These are phyloP conservation scores for Cajanus cajan DNA, from an alignment of 306 rosid genomes.

Conservation along the genomic window DNA sequence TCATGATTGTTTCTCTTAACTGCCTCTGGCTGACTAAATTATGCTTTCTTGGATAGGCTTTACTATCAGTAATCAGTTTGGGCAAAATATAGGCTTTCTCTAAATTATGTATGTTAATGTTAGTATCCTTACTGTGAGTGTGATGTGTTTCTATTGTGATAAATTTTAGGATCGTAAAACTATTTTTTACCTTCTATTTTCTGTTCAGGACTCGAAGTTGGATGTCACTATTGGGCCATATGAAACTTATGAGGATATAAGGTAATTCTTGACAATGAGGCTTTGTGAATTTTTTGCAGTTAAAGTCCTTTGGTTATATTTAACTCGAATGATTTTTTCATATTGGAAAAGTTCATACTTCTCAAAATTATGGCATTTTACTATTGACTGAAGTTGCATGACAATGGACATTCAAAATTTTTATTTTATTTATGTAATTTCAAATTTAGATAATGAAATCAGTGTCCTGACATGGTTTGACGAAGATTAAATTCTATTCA, in stretches of 20 bases:
- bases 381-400: neutral
- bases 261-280: constrained; percentile 45
- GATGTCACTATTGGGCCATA: constrained; percentile 96
- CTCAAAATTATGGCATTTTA: constrained; percentile 12
- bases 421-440: constrained; percentile 13
- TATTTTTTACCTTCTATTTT: constrained; percentile 18
- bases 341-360: constrained; percentile 2
- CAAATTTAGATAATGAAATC: constrained; percentile 11
- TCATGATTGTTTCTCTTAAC: neutral
- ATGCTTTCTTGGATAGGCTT: constrained; percentile 9
- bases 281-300: constrained; percentile 17
- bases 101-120: neutral
- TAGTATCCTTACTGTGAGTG: neutral
- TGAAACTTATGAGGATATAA: constrained; percentile 97
- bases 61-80: neutral
- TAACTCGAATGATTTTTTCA: neutral
- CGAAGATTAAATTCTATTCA: neutral
- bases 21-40: neutral
- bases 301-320: neutral
- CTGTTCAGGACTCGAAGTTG: constrained; percentile 75
- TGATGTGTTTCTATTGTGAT: neutral
- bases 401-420: neutral
- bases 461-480: constrained; percentile 6
- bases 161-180: constrained; percentile 26
- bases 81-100: neutral